Evolutionary conservation across 2,329 filamentous ascomycete genomes (phyloP), one percentile per base, ranked within the genome.

Genomic region (Beauveria caledonica): DNA sequence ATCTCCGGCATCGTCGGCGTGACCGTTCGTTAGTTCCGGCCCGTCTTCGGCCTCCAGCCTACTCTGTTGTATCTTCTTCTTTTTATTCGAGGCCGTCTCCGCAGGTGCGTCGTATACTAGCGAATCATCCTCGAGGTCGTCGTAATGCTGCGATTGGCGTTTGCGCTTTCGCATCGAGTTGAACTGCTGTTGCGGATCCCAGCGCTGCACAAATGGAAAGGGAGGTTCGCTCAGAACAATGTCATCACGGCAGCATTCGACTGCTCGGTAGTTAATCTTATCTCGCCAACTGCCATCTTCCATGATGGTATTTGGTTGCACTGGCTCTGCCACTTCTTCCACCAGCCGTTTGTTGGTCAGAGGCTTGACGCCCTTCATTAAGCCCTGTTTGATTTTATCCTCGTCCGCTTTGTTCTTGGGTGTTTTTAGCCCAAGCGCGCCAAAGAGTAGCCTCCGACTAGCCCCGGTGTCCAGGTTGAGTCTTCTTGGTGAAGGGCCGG

Each of bases 151-250:
- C 67, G 77, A 65, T 74, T 67, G 63, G 36, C 78, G 76, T 69
- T 86, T 86, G 58, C 77, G 74, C 63, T 78, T 83, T 8, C 72
- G 74, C 65, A 77, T 76, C 5, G 66, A 68, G 2, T 70, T 70
- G 55, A 68, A 73, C 64, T 76, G 75, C 67, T 92, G 89, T 63
- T 91, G 87, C 3, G 84, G 81, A 72, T 96, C 90, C 93, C 92
- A 97, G 51, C 89, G 83, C 71, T 97, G 92, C 17, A 89, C 79
- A 71, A 97, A 97, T 0, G 92, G 92, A 68, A 95, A 97, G 0
- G 92, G 90, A 0, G 93, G 92, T 39, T 89, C 82, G 58, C 83
- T 88, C 50, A 96, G 77, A 36, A 81, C 76, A 44, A 90, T 75
- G 5, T 80, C 82, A 33, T 89, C 82, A n/a, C 89, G 80, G 63